Evolutionary conservation across 768 basidiomycete genomes (phyloP), one percentile per base, ranked within the genome.

Genomic region (Crucibulum laeve): DNA sequence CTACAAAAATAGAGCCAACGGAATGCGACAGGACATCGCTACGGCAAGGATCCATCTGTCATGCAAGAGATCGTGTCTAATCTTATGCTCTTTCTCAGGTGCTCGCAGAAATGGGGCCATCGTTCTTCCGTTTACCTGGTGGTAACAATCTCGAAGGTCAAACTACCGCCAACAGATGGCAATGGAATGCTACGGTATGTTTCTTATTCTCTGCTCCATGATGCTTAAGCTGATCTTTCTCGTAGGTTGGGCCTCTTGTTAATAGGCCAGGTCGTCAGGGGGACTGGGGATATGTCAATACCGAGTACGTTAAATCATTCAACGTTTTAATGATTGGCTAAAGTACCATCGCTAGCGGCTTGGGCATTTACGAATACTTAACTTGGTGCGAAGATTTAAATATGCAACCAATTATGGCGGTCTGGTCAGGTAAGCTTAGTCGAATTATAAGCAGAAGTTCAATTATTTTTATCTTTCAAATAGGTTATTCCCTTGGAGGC

Each of bases 101-200:
- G 4, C 63, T 85, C 32, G 63, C 65, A 14, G 74, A 74, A 5
- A 73, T 77, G 65, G 70, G 68, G 5, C 80, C 83, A 14, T 64
- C 74, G 3, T 79, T 83, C 58, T 83, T 80, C 66, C 70, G 84
- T 26, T 74, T 84, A 51, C 84, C 82, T 6, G 84, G 84, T 15
- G 84, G 84, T 6, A 82, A 81, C 47, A 83, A 83, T 50, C 57
- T 83, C 38, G 82, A 84, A 73, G 82, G 82, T 3, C 69, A 77
- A 59, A 76, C 73, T 1, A 57, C 64, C 18, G 69, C 60, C 4
- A 68, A 70, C 0, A 65, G 82, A 10, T 85, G 83, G 83, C 70
- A 77, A 51, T 85, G 84, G 83, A 77, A 80, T 50, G 67, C 70
- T 4, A 84, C 82, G 4, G 67, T 82, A n/a, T 11, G 48, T 41